Evolutionary conservation across 1,139 yeast genomes (phyloP).

Genomic region (Sporopachydermia cereana): DNA sequence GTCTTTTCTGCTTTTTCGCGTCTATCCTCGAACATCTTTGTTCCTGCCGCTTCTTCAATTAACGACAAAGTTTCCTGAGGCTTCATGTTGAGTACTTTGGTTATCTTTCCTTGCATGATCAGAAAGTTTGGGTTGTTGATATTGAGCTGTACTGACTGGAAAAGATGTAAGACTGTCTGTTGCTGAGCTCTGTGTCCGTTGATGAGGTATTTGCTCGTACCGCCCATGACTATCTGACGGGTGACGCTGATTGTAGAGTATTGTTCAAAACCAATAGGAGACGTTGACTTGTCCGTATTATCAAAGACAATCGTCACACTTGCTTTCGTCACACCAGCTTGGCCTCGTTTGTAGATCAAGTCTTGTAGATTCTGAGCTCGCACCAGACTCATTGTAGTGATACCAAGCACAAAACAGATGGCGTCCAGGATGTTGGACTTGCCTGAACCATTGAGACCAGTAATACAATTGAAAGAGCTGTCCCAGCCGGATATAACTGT

Average conservation of each 20-base stretch:
- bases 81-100: slow-evolving; percentile 93
- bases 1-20: slow-evolving; percentile 87
- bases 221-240: slow-evolving; percentile 83
- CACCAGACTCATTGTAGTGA: slow-evolving; percentile 86
- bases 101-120: slow-evolving; percentile 97
- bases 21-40: slow-evolving; percentile 88
- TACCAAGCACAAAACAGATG: slow-evolving; percentile 95
- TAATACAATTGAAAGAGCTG: slow-evolving; percentile 90
- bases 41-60: slow-evolving; percentile 98
- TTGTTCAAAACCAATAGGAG: slow-evolving; percentile 84
- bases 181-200: slow-evolving; percentile 97
- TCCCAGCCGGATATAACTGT: slow-evolving; percentile 96
- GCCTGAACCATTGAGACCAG: slow-evolving; percentile 96
- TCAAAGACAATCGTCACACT: slow-evolving; percentile 94
- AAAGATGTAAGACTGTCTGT: slow-evolving; percentile 77
- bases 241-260: slow-evolving; percentile 80
- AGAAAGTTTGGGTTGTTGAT: slow-evolving; percentile 94
- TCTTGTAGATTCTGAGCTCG: slow-evolving; percentile 91
- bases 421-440: slow-evolving; percentile 93
- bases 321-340: slow-evolving; percentile 96
- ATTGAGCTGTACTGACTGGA: slow-evolving; percentile 90
- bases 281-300: slow-evolving; percentile 58
- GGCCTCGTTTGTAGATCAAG: slow-evolving; percentile 91
- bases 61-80: slow-evolving; percentile 80
- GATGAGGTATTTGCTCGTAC: slow-evolving; percentile 81